Percentiles rank a stretch among this genome's conserved stretches.
Conservation (phyloP, 83 land plant species). For the Thuja plicata region DNA sequence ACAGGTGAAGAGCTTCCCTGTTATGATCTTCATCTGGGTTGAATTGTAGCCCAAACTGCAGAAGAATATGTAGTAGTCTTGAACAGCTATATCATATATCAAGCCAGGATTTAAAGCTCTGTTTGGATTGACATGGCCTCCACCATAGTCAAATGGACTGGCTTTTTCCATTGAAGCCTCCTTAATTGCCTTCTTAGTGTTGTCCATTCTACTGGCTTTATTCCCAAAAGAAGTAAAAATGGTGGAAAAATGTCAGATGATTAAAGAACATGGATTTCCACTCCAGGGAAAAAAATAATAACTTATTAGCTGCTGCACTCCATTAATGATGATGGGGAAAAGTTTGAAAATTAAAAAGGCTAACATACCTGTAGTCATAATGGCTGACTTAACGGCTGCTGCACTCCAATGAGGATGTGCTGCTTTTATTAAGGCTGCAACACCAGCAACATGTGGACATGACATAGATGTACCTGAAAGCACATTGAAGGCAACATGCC, state of each 20-base stretch:
- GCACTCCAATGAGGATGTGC: constrained; percentile 65
- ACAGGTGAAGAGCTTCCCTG: constrained; percentile 18
- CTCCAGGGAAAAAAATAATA: background rate
- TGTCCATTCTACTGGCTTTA: constrained; percentile 24
- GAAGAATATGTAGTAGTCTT: constrained; percentile 43
- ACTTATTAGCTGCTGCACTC: background rate
- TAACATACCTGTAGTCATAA: constrained; percentile 57
- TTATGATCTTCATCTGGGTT: constrained; percentile 9
- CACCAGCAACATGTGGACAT: constrained; percentile 61
- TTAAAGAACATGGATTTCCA: background rate
- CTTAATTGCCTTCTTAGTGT: constrained; percentile 17
- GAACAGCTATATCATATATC: constrained; percentile 25
- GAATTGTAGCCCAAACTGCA: constrained; percentile 33
- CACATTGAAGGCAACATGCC: constrained; percentile 30
- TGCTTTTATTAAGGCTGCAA: constrained; percentile 55
- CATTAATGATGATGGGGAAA: no score
- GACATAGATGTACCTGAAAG: constrained; percentile 75
- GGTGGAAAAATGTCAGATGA: background rate
- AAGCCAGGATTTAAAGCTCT: constrained; percentile 43
- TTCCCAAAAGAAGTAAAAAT: background rate
- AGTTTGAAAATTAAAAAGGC: no score
- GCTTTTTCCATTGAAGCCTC: constrained; percentile 17
- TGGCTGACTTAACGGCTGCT: constrained; percentile 60
- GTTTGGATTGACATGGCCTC: constrained; percentile 42
- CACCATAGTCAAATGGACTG: constrained; percentile 36